Evolutionary conservation across 2,329 filamentous ascomycete genomes (phyloP), one percentile per base, ranked within the genome.

Genomic region (Sarocladium oryzae): DNA sequence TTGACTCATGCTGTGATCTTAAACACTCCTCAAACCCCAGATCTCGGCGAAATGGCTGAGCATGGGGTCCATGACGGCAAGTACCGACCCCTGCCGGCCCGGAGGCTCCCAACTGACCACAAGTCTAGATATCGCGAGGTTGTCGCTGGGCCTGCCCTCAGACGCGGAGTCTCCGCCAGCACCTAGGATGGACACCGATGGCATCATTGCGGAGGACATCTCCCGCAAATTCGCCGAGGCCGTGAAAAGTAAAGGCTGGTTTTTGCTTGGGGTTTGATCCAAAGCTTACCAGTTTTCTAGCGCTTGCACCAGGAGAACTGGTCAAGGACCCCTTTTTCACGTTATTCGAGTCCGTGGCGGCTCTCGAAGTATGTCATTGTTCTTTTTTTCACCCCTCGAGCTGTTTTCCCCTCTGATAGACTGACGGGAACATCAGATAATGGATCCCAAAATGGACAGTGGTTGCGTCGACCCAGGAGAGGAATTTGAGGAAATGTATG

Each of bases 401-500:
- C 24, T n/a, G 11, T 23, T 23, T 16, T 15, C 20, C 37, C 24
- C 9, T 7, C 16, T 24, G n/a, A n/a, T n/a, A 5, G 24, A 2
- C 16, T 35, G 36, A 51, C 57, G 36, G 50, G 10, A 11, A 9
- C 18, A 36, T 23, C 61, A 99, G 93, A 96, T 99, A 60, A 96
- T 96, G 89, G 93, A 99, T 63, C 85, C 88, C 1, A 99, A 97
- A 70, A 99, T 99, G 93, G 93, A 99, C 68, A 96, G 89, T 63
- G 93, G 93, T 24, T 90, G 86, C 57, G 74, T 95, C 6, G 77
- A 82, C 18, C 81, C 86, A 7, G 87, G 85, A 26, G 89, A 96
- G 61, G 82, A 84, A n/a, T 79, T 92, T 30, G 88, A 95, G 54
- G 86, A 92, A 56, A 79, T 87, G 49, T 95, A 92, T 66, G 85